Evolutionary conservation across 805 yeast genomes (phyloP).

Genomic region (Zygosaccharomyces bisporus): DNA sequence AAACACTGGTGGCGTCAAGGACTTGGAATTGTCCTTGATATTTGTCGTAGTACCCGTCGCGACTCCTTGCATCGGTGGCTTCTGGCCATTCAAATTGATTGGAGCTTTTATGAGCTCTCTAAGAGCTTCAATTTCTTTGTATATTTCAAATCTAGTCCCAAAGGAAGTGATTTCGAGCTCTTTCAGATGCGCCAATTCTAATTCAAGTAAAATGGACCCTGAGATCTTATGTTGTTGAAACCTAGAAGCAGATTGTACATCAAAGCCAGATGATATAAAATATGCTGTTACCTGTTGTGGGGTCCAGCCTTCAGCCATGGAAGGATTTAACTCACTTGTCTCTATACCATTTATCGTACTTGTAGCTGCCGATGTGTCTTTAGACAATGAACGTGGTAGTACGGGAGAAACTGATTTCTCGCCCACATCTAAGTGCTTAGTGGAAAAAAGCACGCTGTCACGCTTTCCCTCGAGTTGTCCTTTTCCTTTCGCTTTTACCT

Average conservation of each 20-base stretch:
- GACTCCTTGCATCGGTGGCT: conserved; percentile 1
- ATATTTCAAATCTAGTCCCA: conserved; percentile 91
- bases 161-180: conserved; percentile 89
- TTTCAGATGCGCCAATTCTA: conserved; percentile 80
- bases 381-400: conserved; percentile 18
- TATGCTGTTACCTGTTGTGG: conserved; percentile 82
- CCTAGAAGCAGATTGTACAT: conserved; percentile 65
- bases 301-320: conserved; percentile 62
- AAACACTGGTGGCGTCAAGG: conserved; percentile 44
- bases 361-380: conserved; percentile 15
- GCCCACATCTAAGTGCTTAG: conserved; percentile 19
- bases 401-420: conserved; percentile 7
- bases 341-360: conserved; percentile 21
- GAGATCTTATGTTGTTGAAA: conserved; percentile 86
- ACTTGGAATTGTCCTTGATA: conserved; percentile 15
- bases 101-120: conserved; percentile 22
- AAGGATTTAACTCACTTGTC: conserved; percentile 42
- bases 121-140: conserved; percentile 79
- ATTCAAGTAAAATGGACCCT: conserved; percentile 78
- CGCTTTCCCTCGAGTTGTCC: conserved; percentile 11
- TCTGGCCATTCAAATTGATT: not conserved
- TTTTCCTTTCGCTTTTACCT: no score
- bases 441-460: conserved; percentile 20
- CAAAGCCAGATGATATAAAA: conserved; percentile 71
- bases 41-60: not conserved